phyloP scores from a whole-genome alignment of 2,329 filamentous ascomycete species.

The Clonostachys byssicola region DNA sequence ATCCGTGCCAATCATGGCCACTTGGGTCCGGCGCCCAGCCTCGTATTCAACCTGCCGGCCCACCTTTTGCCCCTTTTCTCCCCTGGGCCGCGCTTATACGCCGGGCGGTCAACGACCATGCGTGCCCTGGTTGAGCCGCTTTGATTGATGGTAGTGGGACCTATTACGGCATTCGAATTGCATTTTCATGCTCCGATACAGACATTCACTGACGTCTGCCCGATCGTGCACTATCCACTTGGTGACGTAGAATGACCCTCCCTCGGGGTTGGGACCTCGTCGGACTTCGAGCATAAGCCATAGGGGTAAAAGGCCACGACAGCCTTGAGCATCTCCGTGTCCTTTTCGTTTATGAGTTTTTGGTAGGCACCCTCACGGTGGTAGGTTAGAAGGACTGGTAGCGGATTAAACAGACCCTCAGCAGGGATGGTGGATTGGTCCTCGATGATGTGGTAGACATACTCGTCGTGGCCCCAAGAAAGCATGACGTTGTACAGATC shows the following conservation, averaged over 20 bases:
- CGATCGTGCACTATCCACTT: too few relatives aligned
- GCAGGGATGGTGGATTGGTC: slow-evolving; percentile 74
- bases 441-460: slow-evolving; percentile 82
- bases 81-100: too few relatives aligned
- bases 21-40: too few relatives aligned
- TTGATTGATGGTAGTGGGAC: too few relatives aligned
- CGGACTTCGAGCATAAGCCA: slow-evolving; percentile 88
- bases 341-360: slow-evolving; percentile 80
- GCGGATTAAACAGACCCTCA: slow-evolving; percentile 82
- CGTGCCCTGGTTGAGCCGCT: too few relatives aligned
- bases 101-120: too few relatives aligned
- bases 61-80: too few relatives aligned
- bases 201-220: too few relatives aligned
- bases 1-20: too few relatives aligned
- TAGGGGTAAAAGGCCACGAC: slow-evolving; percentile 89
- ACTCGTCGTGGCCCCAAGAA: slow-evolving; percentile 86
- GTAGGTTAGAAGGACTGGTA: slow-evolving; percentile 94
- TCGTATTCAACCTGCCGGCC: too few relatives aligned
- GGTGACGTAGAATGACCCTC: slow-evolving; percentile 58
- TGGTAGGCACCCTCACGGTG: slow-evolving; percentile 76
- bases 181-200: too few relatives aligned
- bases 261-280: slow-evolving; percentile 69
- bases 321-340: slow-evolving; percentile 73
- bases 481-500: slow-evolving; percentile 87
- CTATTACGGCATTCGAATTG: too few relatives aligned